These are phyloP conservation scores for Scleroderma bovista DNA, from an alignment of 768 basidiomycete species.

Conservation along the genomic window DNA sequence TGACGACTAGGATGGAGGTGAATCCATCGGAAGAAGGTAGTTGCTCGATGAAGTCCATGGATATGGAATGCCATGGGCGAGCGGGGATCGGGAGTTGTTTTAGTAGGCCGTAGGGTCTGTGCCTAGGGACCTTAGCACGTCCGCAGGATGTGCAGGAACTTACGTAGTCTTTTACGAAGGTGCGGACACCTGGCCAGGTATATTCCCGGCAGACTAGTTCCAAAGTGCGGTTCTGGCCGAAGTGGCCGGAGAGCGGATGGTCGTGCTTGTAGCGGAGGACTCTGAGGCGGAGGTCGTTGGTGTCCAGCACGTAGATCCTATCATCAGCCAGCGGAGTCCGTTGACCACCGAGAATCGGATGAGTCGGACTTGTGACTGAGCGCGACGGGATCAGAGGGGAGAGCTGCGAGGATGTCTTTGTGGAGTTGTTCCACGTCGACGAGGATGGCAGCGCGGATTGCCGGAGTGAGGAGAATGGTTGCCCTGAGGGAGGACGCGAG, in stretches of 20 bases:
- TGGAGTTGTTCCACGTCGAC: slow-evolving; percentile 17
- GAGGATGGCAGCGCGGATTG: slow-evolving; percentile 7
- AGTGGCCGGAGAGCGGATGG: slow-evolving; percentile 25
- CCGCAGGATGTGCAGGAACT: neutral
- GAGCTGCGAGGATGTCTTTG: slow-evolving; percentile 8
- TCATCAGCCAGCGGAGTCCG: neutral
- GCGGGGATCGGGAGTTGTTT: slow-evolving; percentile 1
- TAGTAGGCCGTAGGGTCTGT: neutral
- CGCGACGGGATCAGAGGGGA: neutral
- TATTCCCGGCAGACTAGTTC: neutral
- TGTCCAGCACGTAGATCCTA: neutral
- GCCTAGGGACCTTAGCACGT: neutral
- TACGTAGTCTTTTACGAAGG: neutral
- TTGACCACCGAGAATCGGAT: neutral
- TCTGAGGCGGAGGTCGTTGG: slow-evolving; percentile 16
- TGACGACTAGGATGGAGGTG: slow-evolving; percentile 1
- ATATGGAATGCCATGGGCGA: neutral
- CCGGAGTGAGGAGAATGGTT: neutral
- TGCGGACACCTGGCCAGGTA: neutral
- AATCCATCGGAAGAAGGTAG: slow-evolving; percentile 8
- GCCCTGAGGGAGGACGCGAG: neutral
- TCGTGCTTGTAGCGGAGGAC: slow-evolving; percentile 23
- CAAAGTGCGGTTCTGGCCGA: slow-evolving; percentile 24
- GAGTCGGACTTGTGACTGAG: neutral
- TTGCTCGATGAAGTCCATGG: slow-evolving; percentile 10